Evolutionary conservation across 1,284 basidiomycete genomes (phyloP), one percentile per base, ranked within the genome.

Genomic region (Schizopora paradoxa): DNA sequence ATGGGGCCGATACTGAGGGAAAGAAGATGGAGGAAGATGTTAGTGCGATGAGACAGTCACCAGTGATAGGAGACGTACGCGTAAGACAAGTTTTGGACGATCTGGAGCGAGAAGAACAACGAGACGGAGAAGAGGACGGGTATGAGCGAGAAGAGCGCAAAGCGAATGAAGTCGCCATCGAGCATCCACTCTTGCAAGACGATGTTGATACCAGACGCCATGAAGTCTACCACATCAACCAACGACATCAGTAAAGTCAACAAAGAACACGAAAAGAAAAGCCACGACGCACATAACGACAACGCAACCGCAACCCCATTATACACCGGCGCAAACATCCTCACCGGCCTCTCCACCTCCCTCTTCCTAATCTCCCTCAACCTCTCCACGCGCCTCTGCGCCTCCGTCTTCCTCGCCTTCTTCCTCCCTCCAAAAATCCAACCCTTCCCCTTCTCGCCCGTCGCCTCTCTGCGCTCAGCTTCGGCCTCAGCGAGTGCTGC

Each of bases 291-390:
- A 82, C 87, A 86, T 44, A 76, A 58, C n/a, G 73, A 76, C 52
- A 81, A 61, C 14, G 70, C 86, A 53, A 73, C 76, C 27, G 82
- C 83, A 6, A 90, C 58, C 18, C 90, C 90, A 39, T 76, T 77
- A 56, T 90, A 87, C 42, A 91, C 61, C 0, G 89, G 86, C 7
- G 86, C 87, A 53, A 85, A 82, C 16, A 88, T 71, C 41, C 80
- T 34, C 14, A 50, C 44, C 11, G 42, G 42, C 6, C 47, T 22
- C 43, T 49, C 37, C 13, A 28, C 28, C 13, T 44, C 31, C 8
- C 35, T 19, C 31, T 25, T 38, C n/a, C n/a, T n/a, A n/a, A n/a
- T n/a, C n/a, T n/a, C n/a, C n/a, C n/a, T n/a, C n/a, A n/a, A n/a
- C n/a, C n/a, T n/a, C n/a, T n/a, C n/a, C n/a, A n/a, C n/a, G 16